Evolutionary conservation across 208 protist species (phyloP).

Genomic region (Polymyxa betae): DNA sequence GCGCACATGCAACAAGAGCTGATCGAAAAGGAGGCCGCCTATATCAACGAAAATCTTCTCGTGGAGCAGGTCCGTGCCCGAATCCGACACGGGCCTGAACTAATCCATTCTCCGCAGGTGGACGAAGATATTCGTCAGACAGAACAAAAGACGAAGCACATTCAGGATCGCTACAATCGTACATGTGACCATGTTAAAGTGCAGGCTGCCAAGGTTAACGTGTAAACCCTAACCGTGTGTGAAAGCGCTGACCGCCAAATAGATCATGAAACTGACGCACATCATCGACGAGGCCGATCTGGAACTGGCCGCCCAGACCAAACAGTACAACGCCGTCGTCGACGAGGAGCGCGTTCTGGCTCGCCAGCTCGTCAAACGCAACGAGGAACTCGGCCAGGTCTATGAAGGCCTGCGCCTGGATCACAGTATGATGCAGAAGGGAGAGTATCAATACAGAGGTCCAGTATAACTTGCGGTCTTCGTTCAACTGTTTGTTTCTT

Average conservation of each 20-base stretch:
- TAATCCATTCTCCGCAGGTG: too few relatives aligned
- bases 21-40: slow-evolving; percentile 19
- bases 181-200: background rate
- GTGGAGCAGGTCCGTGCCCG: background rate
- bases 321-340: slow-evolving; percentile 86
- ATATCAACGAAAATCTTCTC: slow-evolving; percentile 42
- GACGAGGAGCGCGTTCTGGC: slow-evolving; percentile 83
- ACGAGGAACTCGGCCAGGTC: background rate
- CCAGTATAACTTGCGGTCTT: too few relatives aligned
- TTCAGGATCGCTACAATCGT: background rate
- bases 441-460: background rate
- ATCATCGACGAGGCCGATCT: slow-evolving; percentile 85
- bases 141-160: slow-evolving; percentile 23
- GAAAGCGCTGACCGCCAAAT: background rate
- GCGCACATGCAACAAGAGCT: slow-evolving; percentile 40
- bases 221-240: background rate
- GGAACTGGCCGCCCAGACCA: slow-evolving; percentile 82
- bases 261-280: background rate
- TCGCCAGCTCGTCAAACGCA: slow-evolving; percentile 32
- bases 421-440: slow-evolving; percentile 23
- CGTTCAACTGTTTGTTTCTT: too few relatives aligned
- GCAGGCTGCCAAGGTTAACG: background rate
- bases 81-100: too few relatives aligned
- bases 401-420: slow-evolving; percentile 19
- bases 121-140: slow-evolving; percentile 21